Conservation (phyloP, 2,329 filamentous ascomycete species). For the Fusarium haematococcum region DNA sequence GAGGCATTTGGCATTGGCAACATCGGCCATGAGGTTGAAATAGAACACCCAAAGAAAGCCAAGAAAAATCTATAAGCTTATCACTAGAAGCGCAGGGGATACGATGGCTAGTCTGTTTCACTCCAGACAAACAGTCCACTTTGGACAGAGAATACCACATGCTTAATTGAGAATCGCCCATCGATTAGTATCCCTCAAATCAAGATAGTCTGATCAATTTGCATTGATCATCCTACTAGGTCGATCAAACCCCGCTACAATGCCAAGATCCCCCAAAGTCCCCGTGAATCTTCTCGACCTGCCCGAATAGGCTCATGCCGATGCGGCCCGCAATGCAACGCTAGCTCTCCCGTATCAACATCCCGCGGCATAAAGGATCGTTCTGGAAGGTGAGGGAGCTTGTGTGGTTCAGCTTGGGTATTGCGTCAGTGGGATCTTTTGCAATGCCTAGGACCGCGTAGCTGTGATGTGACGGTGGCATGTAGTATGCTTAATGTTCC, state of each 20-base stretch:
- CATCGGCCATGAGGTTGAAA: not conserved
- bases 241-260: constrained; percentile 17
- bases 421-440: constrained; percentile 20
- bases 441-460: not conserved
- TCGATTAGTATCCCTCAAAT: not conserved
- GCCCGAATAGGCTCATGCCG: constrained; percentile 31
- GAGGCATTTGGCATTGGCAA: not conserved
- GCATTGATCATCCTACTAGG: not conserved
- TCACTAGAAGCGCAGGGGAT: not conserved
- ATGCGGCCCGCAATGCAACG: constrained; percentile 29
- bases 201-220: not conserved
- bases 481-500: constrained; percentile 2
- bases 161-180: not conserved
- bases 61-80: not conserved
- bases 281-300: constrained; percentile 23
- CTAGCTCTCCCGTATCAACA: not conserved
- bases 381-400: constrained; percentile 28
- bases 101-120: not conserved
- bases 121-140: not conserved
- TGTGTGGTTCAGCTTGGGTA: constrained; percentile 14
- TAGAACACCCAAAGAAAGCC: not conserved
- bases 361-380: constrained; percentile 21
- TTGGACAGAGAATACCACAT: not conserved
- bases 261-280: constrained; percentile 35
- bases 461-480: not conserved